Conservation (phyloP, 2,329 filamentous ascomycete species). For the Colletotrichum gigasporum region DNA sequence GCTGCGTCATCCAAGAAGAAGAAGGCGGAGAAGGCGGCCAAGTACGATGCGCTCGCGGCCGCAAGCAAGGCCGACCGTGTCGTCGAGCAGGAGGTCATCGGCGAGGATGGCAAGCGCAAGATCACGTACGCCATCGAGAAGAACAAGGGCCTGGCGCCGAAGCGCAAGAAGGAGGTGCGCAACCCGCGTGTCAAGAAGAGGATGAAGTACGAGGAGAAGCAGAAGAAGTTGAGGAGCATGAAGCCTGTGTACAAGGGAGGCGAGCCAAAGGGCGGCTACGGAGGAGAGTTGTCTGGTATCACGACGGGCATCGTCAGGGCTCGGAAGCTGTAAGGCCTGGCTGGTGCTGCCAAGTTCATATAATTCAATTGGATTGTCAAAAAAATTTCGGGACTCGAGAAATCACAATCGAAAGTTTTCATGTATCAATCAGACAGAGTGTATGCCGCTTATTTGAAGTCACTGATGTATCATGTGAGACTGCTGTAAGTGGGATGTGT, state of each 20-base stretch:
- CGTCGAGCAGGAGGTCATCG: conserved; percentile 74
- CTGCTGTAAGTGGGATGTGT: not conserved
- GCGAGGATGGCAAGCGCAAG: conserved; percentile 87
- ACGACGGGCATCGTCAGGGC: conserved; percentile 94
- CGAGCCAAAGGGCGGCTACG: conserved; percentile 85
- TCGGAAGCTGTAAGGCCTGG: conserved; percentile 75
- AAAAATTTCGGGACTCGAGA: not conserved
- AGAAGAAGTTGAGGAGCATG: conserved; percentile 94
- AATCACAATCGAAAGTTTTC: not conserved
- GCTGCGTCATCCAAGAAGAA: conserved; percentile 75
- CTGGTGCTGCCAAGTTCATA: conserved; percentile 7
- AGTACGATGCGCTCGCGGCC: conserved; percentile 63
- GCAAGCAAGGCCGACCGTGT: conserved; percentile 73
- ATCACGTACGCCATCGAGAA: conserved; percentile 96
- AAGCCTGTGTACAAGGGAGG: conserved; percentile 87
- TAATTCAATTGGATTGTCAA: conserved; percentile 28
- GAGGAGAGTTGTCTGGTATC: conserved; percentile 93
- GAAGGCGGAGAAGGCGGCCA: conserved; percentile 75
- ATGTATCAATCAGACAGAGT: not conserved
- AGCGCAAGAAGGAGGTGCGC: conserved; percentile 90
- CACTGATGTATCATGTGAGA: not conserved
- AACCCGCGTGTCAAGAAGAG: conserved; percentile 99
- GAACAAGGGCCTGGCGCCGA: conserved; percentile 93
- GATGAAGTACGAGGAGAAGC: conserved; percentile 94
- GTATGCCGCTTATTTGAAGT: too few species aligned